Evolutionary conservation across 768 basidiomycete genomes (phyloP), one percentile per base, ranked within the genome.

Genomic region (Amanita pseudoporphyria): DNA sequence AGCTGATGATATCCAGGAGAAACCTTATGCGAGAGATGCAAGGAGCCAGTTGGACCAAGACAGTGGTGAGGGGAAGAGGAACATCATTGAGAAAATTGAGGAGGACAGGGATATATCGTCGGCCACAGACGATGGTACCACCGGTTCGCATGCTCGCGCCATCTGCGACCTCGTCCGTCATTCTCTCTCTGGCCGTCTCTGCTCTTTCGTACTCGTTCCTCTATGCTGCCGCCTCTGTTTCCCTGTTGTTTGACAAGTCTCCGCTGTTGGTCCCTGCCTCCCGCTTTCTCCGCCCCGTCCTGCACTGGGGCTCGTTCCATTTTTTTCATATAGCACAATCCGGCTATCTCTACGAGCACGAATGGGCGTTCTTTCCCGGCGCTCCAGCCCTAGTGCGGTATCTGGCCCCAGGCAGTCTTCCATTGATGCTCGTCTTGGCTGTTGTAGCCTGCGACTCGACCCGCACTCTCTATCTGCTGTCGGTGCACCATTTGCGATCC

Each of bases 221-320:
- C 51, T 56, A 56, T 47, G 42, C 64, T 53, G 57, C 63, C 30
- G 52, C 64, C 21, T 24, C 48, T 26, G 46, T 56, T 16, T 54
- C 71, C 7, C 64, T 65, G 12, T 62, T 70, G 47, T 72, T 72
- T 54, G 72, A 72, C 60, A 58, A 63, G 0, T 71, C 71, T 9
- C 63, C 67, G 1, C 54, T 52, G n/a, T 58, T 71, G 32, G 49
- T 63, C 22, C 47, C 58, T 42, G n/a, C 42, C 12, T 42, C 57
- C 28, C 47, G 10, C 31, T 28, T 37, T 26, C 45, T 28, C 52
- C 49, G 18, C 32, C 61, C 64, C 6, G 60, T 81, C 2, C 68
- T 92, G 9, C 79, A 92, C 56, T 99, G 95, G 96, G 95, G 98
- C 60, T 72, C 72, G 2, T 75, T 97, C 55, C 84, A 96, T 64